phyloP scores from a whole-genome alignment of 2,329 filamentous ascomycete species.

The Aspergillus ochraceoroseus region DNA sequence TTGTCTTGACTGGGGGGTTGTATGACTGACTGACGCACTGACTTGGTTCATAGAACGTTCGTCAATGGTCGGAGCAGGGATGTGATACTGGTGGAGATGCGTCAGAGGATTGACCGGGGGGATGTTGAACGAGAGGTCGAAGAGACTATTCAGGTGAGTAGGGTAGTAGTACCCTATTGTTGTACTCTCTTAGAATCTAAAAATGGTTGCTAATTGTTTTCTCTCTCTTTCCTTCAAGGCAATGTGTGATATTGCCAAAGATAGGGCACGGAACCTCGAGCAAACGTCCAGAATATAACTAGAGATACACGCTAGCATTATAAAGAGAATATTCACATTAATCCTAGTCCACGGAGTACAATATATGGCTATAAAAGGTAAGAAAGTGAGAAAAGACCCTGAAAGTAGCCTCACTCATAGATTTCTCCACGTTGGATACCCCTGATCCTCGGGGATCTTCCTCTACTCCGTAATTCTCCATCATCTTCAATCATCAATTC shows the following conservation, averaged over 20 bases:
- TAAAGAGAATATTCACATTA: no score
- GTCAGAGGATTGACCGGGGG: conserved; percentile 62
- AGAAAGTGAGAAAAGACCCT: no score
- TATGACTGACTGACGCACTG: no score
- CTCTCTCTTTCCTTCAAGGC: no score
- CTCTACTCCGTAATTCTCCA: no score
- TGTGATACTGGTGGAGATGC: conserved; percentile 79
- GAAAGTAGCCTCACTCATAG: no score
- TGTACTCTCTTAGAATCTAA: background rate
- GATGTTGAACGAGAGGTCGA: conserved; percentile 63
- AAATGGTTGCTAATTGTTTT: conserved; percentile 11
- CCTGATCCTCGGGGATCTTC: no score
- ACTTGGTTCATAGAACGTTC: conserved; percentile 66
- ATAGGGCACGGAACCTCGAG: conserved; percentile 64
- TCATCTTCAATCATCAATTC: no score
- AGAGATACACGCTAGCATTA: background rate
- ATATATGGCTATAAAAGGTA: no score
- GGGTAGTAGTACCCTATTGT: no score
- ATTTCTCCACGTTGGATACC: no score
- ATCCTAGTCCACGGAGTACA: no score
- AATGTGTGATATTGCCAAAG: conserved; percentile 85
- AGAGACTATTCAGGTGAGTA: conserved; percentile 68
- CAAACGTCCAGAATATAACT: conserved; percentile 13
- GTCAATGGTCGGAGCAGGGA: conserved; percentile 73
- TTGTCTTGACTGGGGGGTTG: background rate